Evolutionary conservation across 306 rosid species (phyloP).

Genomic region (Inga oerstediana): DNA sequence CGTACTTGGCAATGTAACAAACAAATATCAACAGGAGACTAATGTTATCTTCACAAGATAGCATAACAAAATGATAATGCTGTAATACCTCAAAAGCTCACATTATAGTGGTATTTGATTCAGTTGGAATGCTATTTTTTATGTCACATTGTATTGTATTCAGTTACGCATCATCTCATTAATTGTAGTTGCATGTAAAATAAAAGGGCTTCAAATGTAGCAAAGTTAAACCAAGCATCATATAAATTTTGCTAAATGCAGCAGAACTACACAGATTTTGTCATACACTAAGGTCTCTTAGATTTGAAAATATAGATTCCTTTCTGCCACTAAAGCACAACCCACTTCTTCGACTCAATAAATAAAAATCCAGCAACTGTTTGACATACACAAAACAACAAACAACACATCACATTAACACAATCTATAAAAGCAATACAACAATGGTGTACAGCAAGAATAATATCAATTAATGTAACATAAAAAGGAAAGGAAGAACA

Average conservation of each 20-base stretch:
- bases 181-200: not conserved
- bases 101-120: not conserved
- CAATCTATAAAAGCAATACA: slow-evolving; percentile 19
- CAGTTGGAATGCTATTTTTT: not conserved
- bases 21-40: not conserved
- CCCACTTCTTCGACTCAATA: not conserved
- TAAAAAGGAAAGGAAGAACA: slow-evolving; percentile 5
- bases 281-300: slow-evolving; percentile 13
- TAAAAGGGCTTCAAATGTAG: not conserved
- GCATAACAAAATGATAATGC: not conserved
- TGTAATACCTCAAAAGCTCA: slow-evolving; percentile 6
- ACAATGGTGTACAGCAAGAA: slow-evolving; percentile 30
- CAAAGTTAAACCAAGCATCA: slow-evolving; percentile 10
- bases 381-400: slow-evolving; percentile 21
- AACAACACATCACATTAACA: not conserved
- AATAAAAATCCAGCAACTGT: not conserved
- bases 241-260: slow-evolving; percentile 7
- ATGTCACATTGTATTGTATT: not conserved
- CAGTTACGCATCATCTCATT: not conserved
- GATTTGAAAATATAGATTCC: slow-evolving; percentile 18
- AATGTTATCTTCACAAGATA: not conserved
- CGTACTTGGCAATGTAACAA: not conserved
- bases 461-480: not conserved
- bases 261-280: slow-evolving; percentile 15
- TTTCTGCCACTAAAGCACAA: not conserved